Evolutionary conservation across 2,329 filamentous ascomycete species (phyloP).

Genomic region (Trichoderma guizhouense): DNA sequence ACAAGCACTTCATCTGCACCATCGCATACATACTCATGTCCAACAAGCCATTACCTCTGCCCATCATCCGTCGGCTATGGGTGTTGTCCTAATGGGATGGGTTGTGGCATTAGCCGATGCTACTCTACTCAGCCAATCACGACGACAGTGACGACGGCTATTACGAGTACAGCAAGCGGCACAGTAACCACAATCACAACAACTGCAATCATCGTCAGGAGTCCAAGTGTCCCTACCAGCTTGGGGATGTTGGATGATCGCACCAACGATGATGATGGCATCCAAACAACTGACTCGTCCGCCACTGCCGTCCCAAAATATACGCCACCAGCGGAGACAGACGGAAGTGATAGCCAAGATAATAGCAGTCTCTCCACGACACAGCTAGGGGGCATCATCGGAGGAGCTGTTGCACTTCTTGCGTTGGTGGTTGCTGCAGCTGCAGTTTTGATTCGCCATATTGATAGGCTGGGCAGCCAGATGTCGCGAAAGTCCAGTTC

Average conservation of each 20-base stretch:
- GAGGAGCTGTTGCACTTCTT: constrained; percentile 47
- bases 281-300: constrained; percentile 39
- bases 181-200: constrained; percentile 39
- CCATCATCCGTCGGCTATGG: constrained; percentile 49
- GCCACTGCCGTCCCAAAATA: constrained; percentile 45
- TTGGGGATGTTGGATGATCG: constrained; percentile 25
- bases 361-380: constrained; percentile 36
- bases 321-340: constrained; percentile 21
- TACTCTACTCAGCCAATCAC: constrained; percentile 47
- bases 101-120: constrained; percentile 47
- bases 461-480: constrained; percentile 45
- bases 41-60: constrained; percentile 45
- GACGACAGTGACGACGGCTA: constrained; percentile 40
- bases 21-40: constrained; percentile 41
- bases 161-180: constrained; percentile 45
- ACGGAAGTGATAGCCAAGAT: constrained; percentile 25
- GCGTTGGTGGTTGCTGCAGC: constrained; percentile 45
- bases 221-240: constrained; percentile 36
- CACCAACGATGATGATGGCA: constrained; percentile 21
- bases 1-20: constrained; percentile 39
- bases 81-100: constrained; percentile 50
- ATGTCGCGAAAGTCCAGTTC: constrained; percentile 33
- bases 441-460: constrained; percentile 48
- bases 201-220: constrained; percentile 39
- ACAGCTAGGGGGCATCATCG: constrained; percentile 53